phyloP scores from a whole-genome alignment of 1,284 basidiomycete genomes.

The Ganoderma meredithae region DNA sequence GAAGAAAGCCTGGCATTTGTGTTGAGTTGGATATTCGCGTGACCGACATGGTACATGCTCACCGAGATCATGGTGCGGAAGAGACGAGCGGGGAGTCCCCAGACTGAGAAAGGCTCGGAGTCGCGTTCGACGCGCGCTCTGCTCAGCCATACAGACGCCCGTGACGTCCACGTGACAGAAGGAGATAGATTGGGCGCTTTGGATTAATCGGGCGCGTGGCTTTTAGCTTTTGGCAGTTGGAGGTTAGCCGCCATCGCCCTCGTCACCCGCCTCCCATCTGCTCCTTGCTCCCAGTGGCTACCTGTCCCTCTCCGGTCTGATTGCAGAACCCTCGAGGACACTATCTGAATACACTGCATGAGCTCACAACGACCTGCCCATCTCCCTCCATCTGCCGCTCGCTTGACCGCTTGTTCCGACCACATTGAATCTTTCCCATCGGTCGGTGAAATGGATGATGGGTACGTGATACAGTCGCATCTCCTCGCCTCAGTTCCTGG shows the following conservation, averaged over 20 bases:
- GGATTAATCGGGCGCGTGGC: background rate
- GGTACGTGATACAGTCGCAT: background rate
- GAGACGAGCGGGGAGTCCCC: background rate
- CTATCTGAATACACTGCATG: background rate
- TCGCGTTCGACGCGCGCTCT: background rate
- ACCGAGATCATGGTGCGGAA: slow-evolving; percentile 48
- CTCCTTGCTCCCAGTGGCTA: background rate
- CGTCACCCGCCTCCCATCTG: background rate
- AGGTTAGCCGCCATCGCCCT: background rate
- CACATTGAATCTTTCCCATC: background rate
- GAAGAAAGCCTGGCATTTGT: slow-evolving; percentile 84
- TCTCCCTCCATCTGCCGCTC: background rate
- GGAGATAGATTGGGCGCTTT: background rate
- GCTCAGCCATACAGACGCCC: background rate
- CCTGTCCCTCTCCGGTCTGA: background rate
- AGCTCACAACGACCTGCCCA: background rate
- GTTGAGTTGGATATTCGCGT: background rate
- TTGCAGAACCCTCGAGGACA: background rate
- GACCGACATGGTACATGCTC: slow-evolving; percentile 26
- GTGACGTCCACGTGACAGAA: background rate
- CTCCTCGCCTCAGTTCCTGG: background rate
- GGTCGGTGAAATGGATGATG: background rate
- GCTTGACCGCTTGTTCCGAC: background rate
- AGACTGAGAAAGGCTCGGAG: too few species aligned
- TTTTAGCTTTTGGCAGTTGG: slow-evolving; percentile 3